Conservation (phyloP, 495 filamentous ascomycete species). For the Trichocladium antarcticum region DNA sequence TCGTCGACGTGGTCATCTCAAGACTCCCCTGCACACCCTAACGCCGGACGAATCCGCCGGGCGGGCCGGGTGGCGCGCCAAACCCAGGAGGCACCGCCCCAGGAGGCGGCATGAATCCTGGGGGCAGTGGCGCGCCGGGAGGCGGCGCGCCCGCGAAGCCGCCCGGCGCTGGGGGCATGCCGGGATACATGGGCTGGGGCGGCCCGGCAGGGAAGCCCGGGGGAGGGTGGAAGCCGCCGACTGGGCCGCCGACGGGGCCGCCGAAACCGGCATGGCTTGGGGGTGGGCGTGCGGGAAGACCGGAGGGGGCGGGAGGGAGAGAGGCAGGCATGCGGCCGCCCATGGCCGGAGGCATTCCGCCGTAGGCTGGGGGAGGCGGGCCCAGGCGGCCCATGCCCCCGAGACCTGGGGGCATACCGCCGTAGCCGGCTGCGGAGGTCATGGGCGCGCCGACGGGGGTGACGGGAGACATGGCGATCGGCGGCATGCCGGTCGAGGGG, state of each 20-base stretch:
- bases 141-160: conserved; percentile 24
- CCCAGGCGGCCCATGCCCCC: conserved; percentile 25
- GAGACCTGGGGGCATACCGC: conserved; percentile 32
- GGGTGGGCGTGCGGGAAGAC: conserved; percentile 67
- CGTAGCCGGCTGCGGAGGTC: conserved; percentile 24
- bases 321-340: conserved; percentile 16
- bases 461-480: conserved; percentile 21
- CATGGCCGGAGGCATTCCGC: conserved; percentile 14
- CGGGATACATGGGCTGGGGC: conserved; percentile 17
- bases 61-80: conserved; percentile 3
- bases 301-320: conserved; percentile 56
- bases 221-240: conserved; percentile 43
- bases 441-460: conserved; percentile 21
- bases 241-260: conserved; percentile 57
- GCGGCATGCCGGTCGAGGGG: conserved; percentile 5
- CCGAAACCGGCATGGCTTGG: conserved; percentile 69
- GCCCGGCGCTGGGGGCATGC: conserved; percentile 18
- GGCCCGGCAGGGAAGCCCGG: conserved; percentile 15
- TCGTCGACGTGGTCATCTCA: not conserved
- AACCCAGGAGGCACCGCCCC: conserved; percentile 7
- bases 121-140: conserved; percentile 20
- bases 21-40: not conserved
- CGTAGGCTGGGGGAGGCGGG: conserved; percentile 23
- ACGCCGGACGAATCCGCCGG: conserved; percentile 12
- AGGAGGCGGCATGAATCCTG: conserved; percentile 24